These are phyloP conservation scores for Xylariomycetidae sp. DNA, from an alignment of 2,329 filamentous ascomycete species.

Conservation along the genomic window DNA sequence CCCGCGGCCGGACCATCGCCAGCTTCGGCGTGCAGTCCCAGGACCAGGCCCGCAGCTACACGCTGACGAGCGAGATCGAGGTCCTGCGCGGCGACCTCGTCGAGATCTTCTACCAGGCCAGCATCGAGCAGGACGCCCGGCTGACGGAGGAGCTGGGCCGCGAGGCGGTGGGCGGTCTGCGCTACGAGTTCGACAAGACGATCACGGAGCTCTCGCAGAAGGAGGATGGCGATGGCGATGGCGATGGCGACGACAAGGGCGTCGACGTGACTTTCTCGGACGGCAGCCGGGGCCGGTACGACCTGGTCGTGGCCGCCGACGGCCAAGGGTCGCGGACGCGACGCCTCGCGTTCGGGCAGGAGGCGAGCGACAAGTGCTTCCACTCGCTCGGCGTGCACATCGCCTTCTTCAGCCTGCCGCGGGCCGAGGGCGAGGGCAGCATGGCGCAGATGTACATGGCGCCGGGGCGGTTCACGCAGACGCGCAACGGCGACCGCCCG, in stretches of 20 bases:
- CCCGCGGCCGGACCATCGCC: constrained; percentile 31
- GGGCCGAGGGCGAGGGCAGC: too few relatives aligned
- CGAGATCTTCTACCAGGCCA: constrained; percentile 37
- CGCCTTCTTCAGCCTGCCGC: too few relatives aligned
- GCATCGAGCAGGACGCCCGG: constrained; percentile 3
- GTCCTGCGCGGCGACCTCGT: constrained; percentile 56
- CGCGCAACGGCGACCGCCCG: too few relatives aligned
- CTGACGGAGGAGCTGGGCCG: background rate
- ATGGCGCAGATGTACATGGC: too few relatives aligned
- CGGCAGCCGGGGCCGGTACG: constrained; percentile 31
- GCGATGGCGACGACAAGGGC: too few relatives aligned
- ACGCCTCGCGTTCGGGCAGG: constrained; percentile 28
- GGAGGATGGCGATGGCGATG: too few relatives aligned
- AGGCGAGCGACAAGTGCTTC: background rate
- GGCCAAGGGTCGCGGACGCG: constrained; percentile 45
- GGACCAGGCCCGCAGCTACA: constrained; percentile 37
- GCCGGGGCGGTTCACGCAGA: too few relatives aligned
- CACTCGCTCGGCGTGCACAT: background rate
- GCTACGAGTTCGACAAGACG: constrained; percentile 22
- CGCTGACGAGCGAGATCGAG: constrained; percentile 52
- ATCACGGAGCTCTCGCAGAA: constrained; percentile 23
- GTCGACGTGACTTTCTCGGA: too few relatives aligned
- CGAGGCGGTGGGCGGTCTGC: constrained; percentile 6
- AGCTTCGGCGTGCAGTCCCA: constrained; percentile 34
- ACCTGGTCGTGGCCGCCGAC: constrained; percentile 51